Conservation (phyloP, 371 early-diverging fungal species). For the Lichtheimia corymbifera region DNA sequence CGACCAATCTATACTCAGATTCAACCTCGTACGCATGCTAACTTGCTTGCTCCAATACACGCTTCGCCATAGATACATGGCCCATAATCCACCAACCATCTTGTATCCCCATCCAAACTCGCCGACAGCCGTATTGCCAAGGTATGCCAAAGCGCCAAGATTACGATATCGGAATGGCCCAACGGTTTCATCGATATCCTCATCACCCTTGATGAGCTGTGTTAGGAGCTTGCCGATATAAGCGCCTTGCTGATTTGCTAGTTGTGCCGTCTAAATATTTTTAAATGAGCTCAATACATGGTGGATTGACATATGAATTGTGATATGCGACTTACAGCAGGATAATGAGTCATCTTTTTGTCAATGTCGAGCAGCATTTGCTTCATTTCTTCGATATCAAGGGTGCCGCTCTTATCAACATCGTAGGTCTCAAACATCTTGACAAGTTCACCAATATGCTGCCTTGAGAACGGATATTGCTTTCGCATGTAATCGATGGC, state of each 20-base stretch:
- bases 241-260: slow-evolving; percentile 83
- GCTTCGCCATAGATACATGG: slow-evolving; percentile 69
- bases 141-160: slow-evolving; percentile 79
- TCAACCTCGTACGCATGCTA: slow-evolving; percentile 44
- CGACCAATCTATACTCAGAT: slow-evolving; percentile 48
- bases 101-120: slow-evolving; percentile 59
- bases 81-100: slow-evolving; percentile 63
- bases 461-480: slow-evolving; percentile 56
- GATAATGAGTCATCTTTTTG: slow-evolving; percentile 69
- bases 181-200: slow-evolving; percentile 16
- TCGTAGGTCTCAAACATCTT: slow-evolving; percentile 58
- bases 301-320: neutral
- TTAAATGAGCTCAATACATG: neutral
- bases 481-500: slow-evolving; percentile 40
- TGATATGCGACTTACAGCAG: slow-evolving; percentile 48
- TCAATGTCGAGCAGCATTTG: slow-evolving; percentile 62
- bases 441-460: slow-evolving; percentile 53
- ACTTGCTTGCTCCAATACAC: slow-evolving; percentile 69
- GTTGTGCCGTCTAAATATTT: slow-evolving; percentile 75
- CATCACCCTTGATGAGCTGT: too few species aligned
- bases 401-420: slow-evolving; percentile 23
- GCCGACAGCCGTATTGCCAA: slow-evolving; percentile 77
- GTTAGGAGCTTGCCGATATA: slow-evolving; percentile 65
- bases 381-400: slow-evolving; percentile 66
- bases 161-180: slow-evolving; percentile 72